Evolutionary conservation across 129 eudicot species (phyloP).

Genomic region (Pseudognaphalium luteoalbum): DNA sequence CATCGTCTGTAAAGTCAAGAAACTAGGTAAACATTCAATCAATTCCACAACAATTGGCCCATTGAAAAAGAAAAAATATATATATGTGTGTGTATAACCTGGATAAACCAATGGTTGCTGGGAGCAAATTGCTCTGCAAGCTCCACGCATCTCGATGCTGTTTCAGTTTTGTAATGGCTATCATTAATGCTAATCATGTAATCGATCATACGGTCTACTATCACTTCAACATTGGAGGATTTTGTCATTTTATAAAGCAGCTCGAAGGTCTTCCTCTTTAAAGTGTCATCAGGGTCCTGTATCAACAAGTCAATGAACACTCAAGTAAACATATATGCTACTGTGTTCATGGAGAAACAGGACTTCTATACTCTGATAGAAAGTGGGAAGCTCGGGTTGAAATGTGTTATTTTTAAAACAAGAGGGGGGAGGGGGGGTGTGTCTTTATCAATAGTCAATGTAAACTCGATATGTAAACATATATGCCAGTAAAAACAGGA

Average conservation of each 20-base stretch:
- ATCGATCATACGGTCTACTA: conserved; percentile 97
- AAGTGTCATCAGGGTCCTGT: conserved; percentile 99
- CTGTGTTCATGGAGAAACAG: neutral
- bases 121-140: conserved; percentile 99
- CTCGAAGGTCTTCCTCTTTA: conserved; percentile 97
- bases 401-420: no score
- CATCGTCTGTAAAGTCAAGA: conserved; percentile 70
- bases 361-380: neutral
- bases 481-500: neutral
- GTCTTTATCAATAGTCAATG: conserved; percentile 38
- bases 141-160: conserved; percentile 97
- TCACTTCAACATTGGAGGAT: conserved; percentile 97
- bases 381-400: neutral
- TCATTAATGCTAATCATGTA: conserved; percentile 96
- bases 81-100: conserved; percentile 45
- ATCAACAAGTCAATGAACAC: conserved; percentile 2
- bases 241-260: conserved; percentile 93
- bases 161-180: conserved; percentile 94
- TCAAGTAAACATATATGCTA: neutral
- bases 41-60: conserved; percentile 4
- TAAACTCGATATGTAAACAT: neutral
- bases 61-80: neutral
- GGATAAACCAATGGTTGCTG: conserved; percentile 97
- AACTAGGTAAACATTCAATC: neutral
- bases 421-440: no score